Base-by-base conservation (phyloP, 1,284 basidiomycete species). In the Retiboletus flavoniger region DNA sequence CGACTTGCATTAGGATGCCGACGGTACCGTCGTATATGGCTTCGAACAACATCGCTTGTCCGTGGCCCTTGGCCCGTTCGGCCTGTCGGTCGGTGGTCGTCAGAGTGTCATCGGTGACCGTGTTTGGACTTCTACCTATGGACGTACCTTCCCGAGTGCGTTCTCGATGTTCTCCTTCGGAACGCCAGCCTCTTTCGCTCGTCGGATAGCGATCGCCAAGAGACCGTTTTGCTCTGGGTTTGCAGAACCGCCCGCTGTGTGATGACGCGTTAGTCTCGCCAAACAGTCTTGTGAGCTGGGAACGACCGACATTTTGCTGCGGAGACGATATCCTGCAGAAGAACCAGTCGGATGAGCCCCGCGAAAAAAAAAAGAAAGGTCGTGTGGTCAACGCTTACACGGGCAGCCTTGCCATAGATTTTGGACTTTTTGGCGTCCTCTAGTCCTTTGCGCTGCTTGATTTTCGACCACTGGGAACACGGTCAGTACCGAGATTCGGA, bases 101-200 rank as follows among this genome's bases (percentile, higher is more conserved):
- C 45, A 47, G 53, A 17, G 34, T 29, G 34, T 40, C 35, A 28
- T 16, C n/a, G 38, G 24, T 5, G 42, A 26, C 47, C 34, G 16
- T 38, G 44, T 36, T 21, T 14, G 21, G 40, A n/a, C 43, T 19
- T 35, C 16, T 24, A 32, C 3, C 62, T 73, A 42, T 31, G 24
- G 29, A 45, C 29, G 29, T 60, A 88, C 91, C 74, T 81, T 84
- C 17, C 78, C 79, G 48, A 93, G 73, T 0, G 89, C 85, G 36
- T 77, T 82, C 63, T 89, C 87, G 5, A 93, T 83, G 64, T 89
- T 91, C 38, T 87, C 82, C 64, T 85, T 93, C 0, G 91, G 91
- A 36, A 93, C 81, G 34, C 88, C 87, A 38, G 77, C 74, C 0
- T 83, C 78, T 65, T 80, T 87, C 0, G 84, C 84, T 51, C 80